Conservation (phyloP, 2,329 filamentous ascomycete genomes). For the Nemania abortiva region DNA sequence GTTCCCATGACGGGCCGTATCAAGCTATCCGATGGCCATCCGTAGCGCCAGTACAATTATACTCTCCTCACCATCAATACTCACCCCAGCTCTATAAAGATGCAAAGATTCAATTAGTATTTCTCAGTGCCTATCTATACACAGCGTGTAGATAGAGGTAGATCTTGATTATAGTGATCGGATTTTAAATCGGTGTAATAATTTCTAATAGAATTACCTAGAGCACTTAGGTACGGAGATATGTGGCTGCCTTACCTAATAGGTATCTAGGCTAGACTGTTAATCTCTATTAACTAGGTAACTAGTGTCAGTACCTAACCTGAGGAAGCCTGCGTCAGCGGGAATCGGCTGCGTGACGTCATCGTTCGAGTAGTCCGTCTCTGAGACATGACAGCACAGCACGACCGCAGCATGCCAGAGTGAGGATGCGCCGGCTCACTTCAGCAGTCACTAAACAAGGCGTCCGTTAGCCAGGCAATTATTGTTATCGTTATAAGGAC, state of each 20-base stretch:
- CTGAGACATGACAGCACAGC: not conserved
- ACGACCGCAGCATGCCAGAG: no score
- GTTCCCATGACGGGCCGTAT: not conserved
- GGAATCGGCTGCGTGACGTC: not conserved
- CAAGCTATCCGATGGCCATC: not conserved
- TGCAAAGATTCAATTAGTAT: not conserved
- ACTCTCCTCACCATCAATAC: constrained; percentile 5
- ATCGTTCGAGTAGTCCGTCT: not conserved
- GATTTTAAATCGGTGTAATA: not conserved
- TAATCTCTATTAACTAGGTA: not conserved
- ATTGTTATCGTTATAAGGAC: no score
- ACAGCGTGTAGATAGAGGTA: no score
- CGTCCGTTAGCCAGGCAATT: no score
- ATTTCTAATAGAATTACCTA: not conserved
- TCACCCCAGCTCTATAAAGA: not conserved
- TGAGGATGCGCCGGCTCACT: no score
- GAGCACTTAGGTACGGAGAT: not conserved
- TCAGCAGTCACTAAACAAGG: no score
- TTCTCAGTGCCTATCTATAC: no score
- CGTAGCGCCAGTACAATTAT: constrained; percentile 17
- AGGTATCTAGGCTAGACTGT: not conserved
- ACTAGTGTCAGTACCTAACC: no score
- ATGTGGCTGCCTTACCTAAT: no score
- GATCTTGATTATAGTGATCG: no score
- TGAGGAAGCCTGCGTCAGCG: not conserved